phyloP scores from a whole-genome alignment of 2,329 filamentous ascomycete genomes.

The Pseudogymnoascus sp. region DNA sequence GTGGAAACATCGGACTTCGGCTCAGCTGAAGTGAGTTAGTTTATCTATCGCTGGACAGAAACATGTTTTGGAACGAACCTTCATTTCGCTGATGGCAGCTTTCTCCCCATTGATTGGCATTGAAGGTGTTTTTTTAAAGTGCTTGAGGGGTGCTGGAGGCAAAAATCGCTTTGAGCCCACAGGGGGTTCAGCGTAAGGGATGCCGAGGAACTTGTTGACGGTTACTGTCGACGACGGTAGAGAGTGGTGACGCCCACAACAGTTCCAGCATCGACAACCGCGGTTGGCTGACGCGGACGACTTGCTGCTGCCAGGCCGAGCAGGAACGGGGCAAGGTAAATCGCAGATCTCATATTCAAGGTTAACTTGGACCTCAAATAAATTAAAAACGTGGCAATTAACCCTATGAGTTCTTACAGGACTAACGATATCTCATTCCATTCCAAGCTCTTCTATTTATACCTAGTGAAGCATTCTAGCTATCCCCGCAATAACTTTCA shows the following conservation, averaged over 20 bases:
- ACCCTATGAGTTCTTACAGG: background rate
- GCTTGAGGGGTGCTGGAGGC: slow-evolving; percentile 1
- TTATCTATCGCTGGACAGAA: background rate
- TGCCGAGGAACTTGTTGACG: slow-evolving; percentile 11
- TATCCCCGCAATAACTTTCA: background rate
- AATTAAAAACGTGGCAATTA: background rate
- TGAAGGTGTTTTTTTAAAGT: background rate
- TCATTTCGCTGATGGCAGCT: background rate
- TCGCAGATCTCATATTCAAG: background rate
- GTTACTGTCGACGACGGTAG: slow-evolving; percentile 9
- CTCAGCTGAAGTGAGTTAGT: background rate
- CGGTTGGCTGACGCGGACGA: background rate
- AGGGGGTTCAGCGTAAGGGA: slow-evolving; percentile 9
- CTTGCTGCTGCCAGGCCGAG: background rate
- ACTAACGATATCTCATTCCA: background rate
- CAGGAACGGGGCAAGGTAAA: background rate
- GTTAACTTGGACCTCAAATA: background rate
- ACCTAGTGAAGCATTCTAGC: background rate
- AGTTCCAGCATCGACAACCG: background rate
- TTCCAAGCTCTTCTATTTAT: background rate
- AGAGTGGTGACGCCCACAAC: background rate
- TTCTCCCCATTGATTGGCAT: background rate
- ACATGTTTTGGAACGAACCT: background rate
- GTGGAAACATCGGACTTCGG: background rate
- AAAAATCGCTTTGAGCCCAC: slow-evolving; percentile 10